A percentile compares a stretch with the other conserved stretches of the same genome.
Conservation (phyloP, 768 basidiomycete genomes). For the Panaeolus papilionaceus region DNA sequence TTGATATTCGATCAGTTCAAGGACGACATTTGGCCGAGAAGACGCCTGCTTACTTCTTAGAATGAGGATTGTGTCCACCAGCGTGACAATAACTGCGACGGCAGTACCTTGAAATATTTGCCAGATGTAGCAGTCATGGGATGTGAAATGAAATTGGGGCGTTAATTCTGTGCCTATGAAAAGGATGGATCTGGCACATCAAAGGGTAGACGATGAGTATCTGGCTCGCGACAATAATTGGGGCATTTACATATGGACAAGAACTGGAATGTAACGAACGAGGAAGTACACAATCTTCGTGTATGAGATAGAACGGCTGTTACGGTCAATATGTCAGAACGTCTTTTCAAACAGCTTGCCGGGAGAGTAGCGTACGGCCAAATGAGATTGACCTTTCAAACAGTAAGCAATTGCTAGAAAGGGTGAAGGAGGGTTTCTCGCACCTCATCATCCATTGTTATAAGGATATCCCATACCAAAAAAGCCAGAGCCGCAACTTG, state of each 20-base stretch:
- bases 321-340: background rate
- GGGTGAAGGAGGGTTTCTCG: conserved; percentile 14
- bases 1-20: background rate
- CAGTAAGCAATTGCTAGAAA: conserved; percentile 2
- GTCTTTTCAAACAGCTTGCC: background rate
- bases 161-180: conserved; percentile 43
- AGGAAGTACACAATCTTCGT: conserved; percentile 45
- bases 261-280: conserved; percentile 43
- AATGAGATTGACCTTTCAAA: conserved; percentile 40
- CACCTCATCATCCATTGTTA: conserved; percentile 49
- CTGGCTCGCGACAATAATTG: background rate
- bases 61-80: conserved; percentile 47
- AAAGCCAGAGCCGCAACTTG: conserved; percentile 44
- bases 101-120: conserved; percentile 48
- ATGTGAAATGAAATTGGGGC: conserved; percentile 42
- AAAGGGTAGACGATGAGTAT: background rate
- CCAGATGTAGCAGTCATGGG: conserved; percentile 50
- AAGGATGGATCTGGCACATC: conserved; percentile 36
- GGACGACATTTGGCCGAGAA: background rate
- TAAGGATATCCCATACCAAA: conserved; percentile 47
- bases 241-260: conserved; percentile 41
- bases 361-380: conserved; percentile 43
- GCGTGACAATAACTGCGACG: conserved; percentile 33
- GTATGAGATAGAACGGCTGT: conserved; percentile 19
- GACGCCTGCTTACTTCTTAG: conserved; percentile 38